A percentile compares a stretch with the other conserved stretches of the same genome.
Conservation (phyloP, 805 yeast species). For the Yamadazyma sp. region DNA sequence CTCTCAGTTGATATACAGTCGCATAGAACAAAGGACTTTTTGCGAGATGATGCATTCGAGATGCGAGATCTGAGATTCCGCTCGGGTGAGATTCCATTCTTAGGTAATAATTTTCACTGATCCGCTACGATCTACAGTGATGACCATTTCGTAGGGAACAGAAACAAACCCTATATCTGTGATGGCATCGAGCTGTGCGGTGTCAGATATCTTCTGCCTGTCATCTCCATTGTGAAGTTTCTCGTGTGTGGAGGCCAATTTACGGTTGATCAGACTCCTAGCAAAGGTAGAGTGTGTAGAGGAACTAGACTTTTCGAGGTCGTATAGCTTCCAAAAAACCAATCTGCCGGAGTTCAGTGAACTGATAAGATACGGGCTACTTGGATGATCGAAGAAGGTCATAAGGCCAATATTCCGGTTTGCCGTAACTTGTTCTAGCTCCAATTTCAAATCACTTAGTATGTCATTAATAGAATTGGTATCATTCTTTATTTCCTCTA, state of each 20-base stretch:
- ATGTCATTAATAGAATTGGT: conserved; percentile 9
- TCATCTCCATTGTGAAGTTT: not conserved
- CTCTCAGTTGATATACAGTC: not conserved
- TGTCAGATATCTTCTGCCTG: not conserved
- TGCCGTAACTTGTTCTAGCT: conserved; percentile 12
- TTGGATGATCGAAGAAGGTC: conserved; percentile 7
- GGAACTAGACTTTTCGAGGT: conserved; percentile 13
- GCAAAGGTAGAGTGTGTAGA: conserved; percentile 8
- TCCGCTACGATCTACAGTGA: conserved; percentile 70
- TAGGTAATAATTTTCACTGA: conserved; percentile 28
- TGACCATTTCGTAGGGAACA: conserved; percentile 57
- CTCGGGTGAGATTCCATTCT: not conserved
- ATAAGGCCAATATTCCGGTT: conserved; percentile 2
- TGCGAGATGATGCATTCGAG: no score
- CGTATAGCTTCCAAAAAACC: conserved; percentile 15
- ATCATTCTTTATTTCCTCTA: conserved; percentile 23
- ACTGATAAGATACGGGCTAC: conserved; percentile 10
- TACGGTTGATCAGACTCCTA: conserved; percentile 8
- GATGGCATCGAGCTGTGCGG: conserved; percentile 32
- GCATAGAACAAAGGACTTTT: no score
- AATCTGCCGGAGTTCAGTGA: conserved; percentile 7
- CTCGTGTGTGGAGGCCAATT: conserved; percentile 12
- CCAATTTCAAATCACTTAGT: conserved; percentile 11
- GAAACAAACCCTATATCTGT: conserved; percentile 44
- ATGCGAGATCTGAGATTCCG: no score